Evolutionary conservation across 805 yeast species (phyloP), one percentile per base, ranked within the genome.

Genomic region (Saturnispora gosingensis): DNA sequence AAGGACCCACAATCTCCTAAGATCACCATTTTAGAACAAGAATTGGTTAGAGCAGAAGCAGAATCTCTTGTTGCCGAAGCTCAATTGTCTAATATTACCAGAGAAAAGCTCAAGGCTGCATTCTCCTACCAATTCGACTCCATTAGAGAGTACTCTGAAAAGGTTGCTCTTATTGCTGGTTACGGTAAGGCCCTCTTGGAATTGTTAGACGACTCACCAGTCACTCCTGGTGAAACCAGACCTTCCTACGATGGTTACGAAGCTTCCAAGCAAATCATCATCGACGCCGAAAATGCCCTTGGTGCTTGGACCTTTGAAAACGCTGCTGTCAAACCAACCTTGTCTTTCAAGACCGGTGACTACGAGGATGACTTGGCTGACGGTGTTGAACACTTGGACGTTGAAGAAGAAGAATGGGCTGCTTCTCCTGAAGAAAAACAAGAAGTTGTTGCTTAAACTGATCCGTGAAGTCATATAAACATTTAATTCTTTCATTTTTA

Each of bases 41-140:
- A 87, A 70, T 75, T 87, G 66, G 95, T 88, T 53, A 78, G 96
- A 71, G 93, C 93, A 38, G 95, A 88, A 72, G 95, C 95, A 51
- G 95, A 88, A 72, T 83, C 89, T 49, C 75, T 87, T 58, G 95
- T 88, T 61, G 96, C 95, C 47, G 95, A 87, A 72, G 95, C 95
- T 30, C 96, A 88, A 73, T 76, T 88, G 61, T 84, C 91, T 38
- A 87, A 87, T 71, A 86, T 86, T 65, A 86, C 96, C 58, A 78
- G 96, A 72, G 89, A 87, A 66, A 85, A 85, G 71, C 77, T 88
- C 66, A 84, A 86, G 74, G 85, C 87, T 59, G 88, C 95, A 43
- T 86, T 79, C 76, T 78, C 82, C 70, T 84, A 85, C 69, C 90
- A 85, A 68, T 86, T 88, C 66, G 95, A 86, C 67, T 84, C 95